A percentile compares a stretch with the other conserved stretches of the same genome.
These are phyloP conservation scores for Thielaviopsis punctulata DNA, from an alignment of 2,329 filamentous ascomycete species.

Conservation along the genomic window DNA sequence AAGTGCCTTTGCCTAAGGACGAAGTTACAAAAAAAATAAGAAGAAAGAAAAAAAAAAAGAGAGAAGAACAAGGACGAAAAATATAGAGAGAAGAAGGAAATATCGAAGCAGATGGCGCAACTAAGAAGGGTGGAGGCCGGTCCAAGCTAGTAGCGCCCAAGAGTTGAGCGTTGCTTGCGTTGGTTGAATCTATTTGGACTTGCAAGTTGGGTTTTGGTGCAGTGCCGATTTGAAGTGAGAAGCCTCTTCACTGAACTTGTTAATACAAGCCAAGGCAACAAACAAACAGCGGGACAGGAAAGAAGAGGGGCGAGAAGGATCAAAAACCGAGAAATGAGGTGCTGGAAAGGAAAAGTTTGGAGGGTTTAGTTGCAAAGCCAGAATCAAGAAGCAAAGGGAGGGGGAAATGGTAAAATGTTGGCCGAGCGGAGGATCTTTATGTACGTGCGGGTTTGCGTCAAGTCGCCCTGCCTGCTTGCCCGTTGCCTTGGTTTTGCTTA, in stretches of 20 bases:
- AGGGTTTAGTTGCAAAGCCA: constrained; percentile 1
- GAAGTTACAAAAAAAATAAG: constrained; percentile 6
- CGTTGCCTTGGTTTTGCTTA: background rate
- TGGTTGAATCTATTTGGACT: no score
- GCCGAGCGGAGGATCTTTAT: background rate
- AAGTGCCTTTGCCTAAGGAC: background rate
- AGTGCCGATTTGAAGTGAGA: no score
- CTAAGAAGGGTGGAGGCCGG: background rate
- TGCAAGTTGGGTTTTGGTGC: background rate
- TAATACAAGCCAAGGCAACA: background rate
- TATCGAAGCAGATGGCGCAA: background rate
- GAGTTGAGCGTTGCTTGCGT: background rate
- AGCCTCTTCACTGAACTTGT: background rate
- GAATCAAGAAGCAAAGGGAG: no score
- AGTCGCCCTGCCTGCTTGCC: background rate
- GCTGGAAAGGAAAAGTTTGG: background rate
- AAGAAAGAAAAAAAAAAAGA: background rate
- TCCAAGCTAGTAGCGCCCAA: constrained; percentile 5
- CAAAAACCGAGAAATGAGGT: constrained; percentile 4
- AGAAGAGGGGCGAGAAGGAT: constrained; percentile 8
- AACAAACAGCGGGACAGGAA: background rate
- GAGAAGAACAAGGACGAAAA: constrained; percentile 7
- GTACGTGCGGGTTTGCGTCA: background rate
- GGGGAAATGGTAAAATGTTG: no score
- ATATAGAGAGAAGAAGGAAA: constrained; percentile 4